Evolutionary conservation across 2,329 filamentous ascomycete genomes (phyloP), one percentile per base, ranked within the genome.

Genomic region (Paecilomyces sp.): DNA sequence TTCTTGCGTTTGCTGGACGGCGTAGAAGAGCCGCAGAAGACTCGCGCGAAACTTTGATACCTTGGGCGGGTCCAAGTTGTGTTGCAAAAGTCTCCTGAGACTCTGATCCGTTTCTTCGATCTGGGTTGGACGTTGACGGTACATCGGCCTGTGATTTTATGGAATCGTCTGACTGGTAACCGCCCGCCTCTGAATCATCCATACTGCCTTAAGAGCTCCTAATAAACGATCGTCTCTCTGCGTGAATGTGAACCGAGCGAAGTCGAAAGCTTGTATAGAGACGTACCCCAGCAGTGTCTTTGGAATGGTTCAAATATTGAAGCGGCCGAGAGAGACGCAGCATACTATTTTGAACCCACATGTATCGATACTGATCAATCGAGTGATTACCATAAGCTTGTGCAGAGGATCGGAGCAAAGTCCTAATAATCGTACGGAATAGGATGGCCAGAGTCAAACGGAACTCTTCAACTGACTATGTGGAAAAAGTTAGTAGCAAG

Each of bases 401-500:
- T 6, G 70, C 58, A 7, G 71, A 66, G 12, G 68, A 65, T 7
- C 59, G 59, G 9, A 71, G 60, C 33, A 78, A 63, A 24, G 66
- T 68, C 6, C 69, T 72, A 31, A 71, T 69, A 5, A 63, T 60
- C 11, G 69, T 66, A 59, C 78, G 75, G 30, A 71, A 76, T 53
- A 78, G 59, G 25, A 65, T 67, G 8, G 66, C 67, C 36, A 61
- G 62, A 18, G 60, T 58, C 18, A 51, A 63, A 47, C n/a, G 60
- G 4, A 64, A 58, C 36, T 58, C 57, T 58, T 67, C 62, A 13
- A 41, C 64, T 69, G 67, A 74, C 70, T 76, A 54, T 36, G 50
- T 58, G 13, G 7, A 58, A 41, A 41, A 7, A 53, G 51, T 30
- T 8, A 28, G 41, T 52, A 47, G 62, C 18, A 64, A 60, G 41